Base-by-base conservation (phyloP, 2,329 filamentous ascomycete genomes). In the Exophiala xenobiotica region DNA sequence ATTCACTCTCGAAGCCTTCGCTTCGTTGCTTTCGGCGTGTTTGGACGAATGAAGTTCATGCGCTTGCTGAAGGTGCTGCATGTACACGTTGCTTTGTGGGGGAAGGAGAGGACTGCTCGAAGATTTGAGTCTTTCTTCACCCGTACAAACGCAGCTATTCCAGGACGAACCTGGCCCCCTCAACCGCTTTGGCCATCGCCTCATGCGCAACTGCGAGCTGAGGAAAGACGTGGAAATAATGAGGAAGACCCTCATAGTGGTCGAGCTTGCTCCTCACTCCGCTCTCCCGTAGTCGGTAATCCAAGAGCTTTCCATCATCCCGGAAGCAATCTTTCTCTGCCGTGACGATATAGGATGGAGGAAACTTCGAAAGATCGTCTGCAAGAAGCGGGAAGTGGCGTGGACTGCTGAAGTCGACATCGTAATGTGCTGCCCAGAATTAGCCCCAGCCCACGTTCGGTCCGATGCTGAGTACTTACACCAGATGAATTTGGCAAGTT, bases 291-390 rank as follows among this genome's bases (percentile, higher is more conserved):
- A 81, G 59, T 1, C 74, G 58, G 29, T 70, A 61, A 54, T 79
- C 76, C 53, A 80, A 80, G 0, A 81, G 71, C 23, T 80, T 57
- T 0, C 66, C 75, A 46, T 80, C 78, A 52, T 82, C 79, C 4
- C 79, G 66, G 2, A 79, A 59, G 23, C 61, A 64, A 49, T 70
- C 57, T 40, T 59, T 59, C 22, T 59, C 54, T 12, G 57, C 54
- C 12, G 46, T 50, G 29, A 60, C 52, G 31, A 60, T 53, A 33
- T 57, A 58, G 11, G 42, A 53, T 2, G 57, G 51, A 16, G 57
- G 57, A 27, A 55, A 58, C 33, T 53, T 53, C 20, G 55, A 55
- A 4, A 60, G 44, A 42, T 58, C 54, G 37, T 55, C 55, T 2
- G 54, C 54, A 3, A 56, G 49, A 22, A 53, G 39, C 18, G 47